Percentiles rank a stretch among this genome's conserved stretches.
Conservation (phyloP, 148 eudicot genomes). For the Arbutus unedo region DNA sequence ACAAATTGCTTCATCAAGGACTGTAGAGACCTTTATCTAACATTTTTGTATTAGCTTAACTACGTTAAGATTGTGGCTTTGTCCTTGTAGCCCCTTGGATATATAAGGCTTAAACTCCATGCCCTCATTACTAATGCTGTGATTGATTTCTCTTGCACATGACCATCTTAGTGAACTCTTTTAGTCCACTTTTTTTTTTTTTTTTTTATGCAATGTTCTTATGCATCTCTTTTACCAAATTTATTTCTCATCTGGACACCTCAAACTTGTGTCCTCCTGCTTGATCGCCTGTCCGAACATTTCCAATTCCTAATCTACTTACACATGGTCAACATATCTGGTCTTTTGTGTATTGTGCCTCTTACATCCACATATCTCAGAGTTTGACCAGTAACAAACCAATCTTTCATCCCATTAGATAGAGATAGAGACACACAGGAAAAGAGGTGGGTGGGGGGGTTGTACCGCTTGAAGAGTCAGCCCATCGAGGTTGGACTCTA, state of each 20-base stretch:
- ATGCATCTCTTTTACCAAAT: too few species aligned
- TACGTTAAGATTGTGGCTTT: neutral
- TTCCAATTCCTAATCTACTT: neutral
- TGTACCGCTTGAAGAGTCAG: constrained; percentile 25
- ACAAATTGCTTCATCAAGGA: neutral
- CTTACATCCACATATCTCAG: neutral
- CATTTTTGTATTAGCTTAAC: neutral
- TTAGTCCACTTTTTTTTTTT: too few species aligned
- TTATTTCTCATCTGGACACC: neutral
- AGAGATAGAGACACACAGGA: neutral
- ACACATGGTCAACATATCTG: too few species aligned
- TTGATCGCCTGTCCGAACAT: neutral
- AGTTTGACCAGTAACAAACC: neutral
- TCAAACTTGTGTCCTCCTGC: neutral
- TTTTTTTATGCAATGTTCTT: neutral
- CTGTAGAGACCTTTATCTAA: neutral
- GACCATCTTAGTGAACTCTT: neutral
- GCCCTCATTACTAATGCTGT: neutral
- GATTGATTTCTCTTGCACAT: neutral
- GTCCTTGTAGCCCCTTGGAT: neutral
- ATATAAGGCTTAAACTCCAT: neutral
- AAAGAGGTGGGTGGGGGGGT: neutral
- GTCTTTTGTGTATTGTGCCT: neutral
- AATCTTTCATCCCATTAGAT: too few species aligned
- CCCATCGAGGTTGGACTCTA: constrained; percentile 29